Evolutionary conservation across 2,329 filamentous ascomycete species (phyloP), one percentile per base, ranked within the genome.

Genomic region (Aspergillus fijiensis): DNA sequence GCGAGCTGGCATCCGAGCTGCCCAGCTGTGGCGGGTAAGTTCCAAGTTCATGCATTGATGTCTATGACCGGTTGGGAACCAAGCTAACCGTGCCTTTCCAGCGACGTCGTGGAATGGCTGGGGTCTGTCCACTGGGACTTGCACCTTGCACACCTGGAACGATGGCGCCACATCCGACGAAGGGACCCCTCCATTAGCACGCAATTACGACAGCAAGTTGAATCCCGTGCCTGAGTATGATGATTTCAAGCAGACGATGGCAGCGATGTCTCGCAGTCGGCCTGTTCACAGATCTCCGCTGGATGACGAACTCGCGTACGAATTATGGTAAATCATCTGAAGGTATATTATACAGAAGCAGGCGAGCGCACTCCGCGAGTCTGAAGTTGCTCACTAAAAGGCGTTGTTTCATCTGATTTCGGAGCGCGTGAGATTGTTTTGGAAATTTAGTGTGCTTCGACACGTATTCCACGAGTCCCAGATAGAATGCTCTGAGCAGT

Each of bases 1-100:
- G 91, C 90, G 23, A 92, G 89, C 70, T 96, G 93, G 93, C 92
- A 96, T 78, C 93, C 93, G 0, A 89, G 84, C 65, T 91, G 89
- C 2, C 92, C 92, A 1, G 82, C 96, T 47, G 81, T 97, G 64
- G 92, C 87, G 67, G 84, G 83, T 86, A 77, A 73, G 81, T 52
- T 27, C 52, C 85, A 77, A 73, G 81, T 52, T 27, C 52, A 55
- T 59, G 54, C 19, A 33, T 35, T 39, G 45, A 16, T 49, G 25
- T 14, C 16, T 51, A 16, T 11, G 5, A 25, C 45, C 19, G 14
- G 39, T 42, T 42, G 39, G 39, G 39, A 42, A 39, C 39, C 53
- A 62, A 51, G 52, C 62, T 49, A 27, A 48, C 25, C 12, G 39
- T 42, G 16, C 16, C 6, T 47, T 58, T 29, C 14, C 60, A 91